phyloP scores from a whole-genome alignment of 2,329 filamentous ascomycete species.

The Aureobasidium sp. region DNA sequence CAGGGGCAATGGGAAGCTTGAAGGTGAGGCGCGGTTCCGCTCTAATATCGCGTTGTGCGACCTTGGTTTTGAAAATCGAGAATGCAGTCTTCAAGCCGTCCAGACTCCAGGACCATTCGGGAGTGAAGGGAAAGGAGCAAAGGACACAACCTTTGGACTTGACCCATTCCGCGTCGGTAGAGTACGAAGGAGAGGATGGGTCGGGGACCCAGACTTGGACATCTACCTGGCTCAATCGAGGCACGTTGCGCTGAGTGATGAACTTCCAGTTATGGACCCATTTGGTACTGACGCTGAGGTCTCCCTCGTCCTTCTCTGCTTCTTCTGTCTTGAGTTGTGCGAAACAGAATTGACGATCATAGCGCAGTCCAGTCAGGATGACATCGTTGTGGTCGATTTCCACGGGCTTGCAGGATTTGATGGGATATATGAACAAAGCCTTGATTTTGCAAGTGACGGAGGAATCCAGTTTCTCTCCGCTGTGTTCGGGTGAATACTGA shows the following conservation, averaged over 20 bases:
- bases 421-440: constrained; percentile 71
- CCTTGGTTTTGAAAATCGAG: constrained; percentile 29
- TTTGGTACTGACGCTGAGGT: constrained; percentile 33
- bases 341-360: constrained; percentile 78
- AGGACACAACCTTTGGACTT: constrained; percentile 56
- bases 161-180: constrained; percentile 37
- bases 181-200: constrained; percentile 47
- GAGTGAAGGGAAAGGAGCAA: constrained; percentile 54
- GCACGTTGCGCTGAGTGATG: constrained; percentile 62
- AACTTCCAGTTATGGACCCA: constrained; percentile 57
- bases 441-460: constrained; percentile 41
- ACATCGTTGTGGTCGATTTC: constrained; percentile 62
- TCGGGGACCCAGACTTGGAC: constrained; percentile 65
- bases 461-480: constrained; percentile 6
- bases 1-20: constrained; percentile 58
- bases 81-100: constrained; percentile 29
- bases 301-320: constrained; percentile 38
- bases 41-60: constrained; percentile 18
- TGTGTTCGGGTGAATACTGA: constrained; percentile 18
- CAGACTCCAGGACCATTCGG: constrained; percentile 24
- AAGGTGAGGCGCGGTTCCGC: constrained; percentile 48
- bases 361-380: constrained; percentile 61
- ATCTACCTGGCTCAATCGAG: constrained; percentile 63
- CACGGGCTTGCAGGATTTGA: constrained; percentile 75
- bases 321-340: constrained; percentile 50